These are phyloP conservation scores for Euphorbia lathyris DNA, from an alignment of 345 rosid species.

Conservation along the genomic window DNA sequence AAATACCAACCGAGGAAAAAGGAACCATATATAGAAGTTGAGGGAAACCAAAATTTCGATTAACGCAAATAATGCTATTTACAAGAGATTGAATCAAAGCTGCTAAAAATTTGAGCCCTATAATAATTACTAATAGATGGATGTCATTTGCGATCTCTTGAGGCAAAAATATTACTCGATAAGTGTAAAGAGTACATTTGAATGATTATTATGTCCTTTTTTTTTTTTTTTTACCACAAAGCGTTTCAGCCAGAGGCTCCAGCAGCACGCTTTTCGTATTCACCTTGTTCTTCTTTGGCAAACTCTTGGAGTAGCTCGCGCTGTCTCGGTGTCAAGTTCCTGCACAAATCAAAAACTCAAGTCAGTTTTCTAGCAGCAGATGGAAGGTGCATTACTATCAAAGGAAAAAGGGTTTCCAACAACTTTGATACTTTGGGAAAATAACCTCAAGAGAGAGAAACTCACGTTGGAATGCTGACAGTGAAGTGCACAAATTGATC, in stretches of 20 bases:
- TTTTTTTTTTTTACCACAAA: not conserved
- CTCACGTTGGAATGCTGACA: conserved; percentile 87
- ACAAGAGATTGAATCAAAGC: not conserved
- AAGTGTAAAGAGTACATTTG: not conserved
- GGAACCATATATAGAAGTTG: too few relatives aligned
- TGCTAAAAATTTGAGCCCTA: not conserved
- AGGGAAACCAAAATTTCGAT: not conserved
- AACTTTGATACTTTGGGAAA: not conserved
- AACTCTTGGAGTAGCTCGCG: conserved; percentile 90
- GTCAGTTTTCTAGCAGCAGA: not conserved
- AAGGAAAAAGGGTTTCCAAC: not conserved
- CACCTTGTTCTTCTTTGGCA: conserved; percentile 86
- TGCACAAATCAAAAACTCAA: conserved; percentile 25
- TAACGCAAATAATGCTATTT: not conserved
- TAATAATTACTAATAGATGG: not conserved
- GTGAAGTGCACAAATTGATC: conserved; percentile 94
- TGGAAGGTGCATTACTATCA: not conserved
- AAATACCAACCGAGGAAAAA: not conserved
- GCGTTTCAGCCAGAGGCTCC: conserved; percentile 63
- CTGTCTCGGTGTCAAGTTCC: conserved; percentile 77
- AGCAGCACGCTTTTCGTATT: conserved; percentile 57
- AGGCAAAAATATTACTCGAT: conserved; percentile 6
- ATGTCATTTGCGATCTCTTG: not conserved
- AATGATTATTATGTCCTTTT: not conserved
- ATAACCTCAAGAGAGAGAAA: not conserved